A percentile compares a stretch with the other conserved stretches of the same genome.
These are phyloP conservation scores for Psilocybe azurescens DNA, from an alignment of 768 basidiomycete genomes.

Conservation along the genomic window DNA sequence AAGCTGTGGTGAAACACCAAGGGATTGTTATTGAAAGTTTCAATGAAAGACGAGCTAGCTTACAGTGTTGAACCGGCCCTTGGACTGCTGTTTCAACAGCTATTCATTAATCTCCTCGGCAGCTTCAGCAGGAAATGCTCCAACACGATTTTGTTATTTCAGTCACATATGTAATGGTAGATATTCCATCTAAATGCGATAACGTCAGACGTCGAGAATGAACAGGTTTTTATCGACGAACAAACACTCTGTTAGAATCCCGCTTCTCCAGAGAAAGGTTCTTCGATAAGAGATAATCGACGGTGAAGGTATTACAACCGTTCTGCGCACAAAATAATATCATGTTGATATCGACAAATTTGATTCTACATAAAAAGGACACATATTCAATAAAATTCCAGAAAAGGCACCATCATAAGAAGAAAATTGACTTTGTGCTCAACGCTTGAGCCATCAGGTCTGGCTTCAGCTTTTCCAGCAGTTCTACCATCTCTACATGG, in stretches of 20 bases:
- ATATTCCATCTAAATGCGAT: constrained; percentile 53
- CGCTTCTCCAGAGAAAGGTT: constrained; percentile 48
- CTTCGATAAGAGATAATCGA: constrained; percentile 57
- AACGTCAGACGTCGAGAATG: not conserved
- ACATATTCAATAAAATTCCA: constrained; percentile 6
- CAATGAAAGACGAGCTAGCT: not conserved
- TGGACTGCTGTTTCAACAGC: constrained; percentile 52
- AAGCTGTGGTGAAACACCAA: too few species aligned
- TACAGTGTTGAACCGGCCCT: constrained; percentile 38
- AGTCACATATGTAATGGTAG: constrained; percentile 50
- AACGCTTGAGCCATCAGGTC: constrained; percentile 45
- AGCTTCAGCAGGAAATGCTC: constrained; percentile 53
- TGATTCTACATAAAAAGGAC: constrained; percentile 37
- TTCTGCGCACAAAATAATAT: constrained; percentile 46
- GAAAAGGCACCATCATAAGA: not conserved
- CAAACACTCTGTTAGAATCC: constrained; percentile 47
- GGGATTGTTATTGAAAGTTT: too few species aligned
- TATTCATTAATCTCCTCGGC: constrained; percentile 50
- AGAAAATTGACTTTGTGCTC: constrained; percentile 43
- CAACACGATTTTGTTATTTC: constrained; percentile 35
- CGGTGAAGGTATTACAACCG: constrained; percentile 32
- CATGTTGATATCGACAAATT: constrained; percentile 50
- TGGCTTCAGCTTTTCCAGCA: constrained; percentile 45
- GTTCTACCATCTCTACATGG: constrained; percentile 46
- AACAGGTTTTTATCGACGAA: not conserved